phyloP scores from a whole-genome alignment of 805 yeast species.

The Teunomyces lycoperdinae region DNA sequence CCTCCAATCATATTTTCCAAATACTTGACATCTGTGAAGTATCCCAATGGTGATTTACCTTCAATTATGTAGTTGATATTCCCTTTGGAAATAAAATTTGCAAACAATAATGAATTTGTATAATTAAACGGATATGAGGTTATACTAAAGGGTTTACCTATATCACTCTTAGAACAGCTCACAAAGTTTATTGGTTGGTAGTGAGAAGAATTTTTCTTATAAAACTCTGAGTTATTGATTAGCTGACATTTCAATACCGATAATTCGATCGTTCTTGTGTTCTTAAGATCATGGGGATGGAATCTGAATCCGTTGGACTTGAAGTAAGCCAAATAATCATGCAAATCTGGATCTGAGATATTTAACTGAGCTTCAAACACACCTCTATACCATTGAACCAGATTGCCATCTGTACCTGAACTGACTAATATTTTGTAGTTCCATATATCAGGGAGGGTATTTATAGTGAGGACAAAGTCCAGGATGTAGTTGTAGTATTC shows the following conservation, averaged over 20 bases:
- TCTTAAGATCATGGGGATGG: constrained; percentile 16
- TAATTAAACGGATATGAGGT: constrained; percentile 26
- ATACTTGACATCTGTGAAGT: constrained; percentile 39
- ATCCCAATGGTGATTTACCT: constrained; percentile 16
- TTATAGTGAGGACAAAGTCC: constrained; percentile 16
- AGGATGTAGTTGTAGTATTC: background rate
- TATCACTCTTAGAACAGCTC: background rate
- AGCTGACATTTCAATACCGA: constrained; percentile 5
- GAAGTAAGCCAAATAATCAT: constrained; percentile 16
- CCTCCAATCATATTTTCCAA: constrained; percentile 49
- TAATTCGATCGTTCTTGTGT: background rate
- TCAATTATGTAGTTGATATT: constrained; percentile 21
- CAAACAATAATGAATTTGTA: constrained; percentile 29
- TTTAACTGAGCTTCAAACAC: background rate
- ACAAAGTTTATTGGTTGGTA: background rate
- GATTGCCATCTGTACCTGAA: constrained; percentile 1
- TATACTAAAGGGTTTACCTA: constrained; percentile 5
- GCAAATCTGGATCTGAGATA: constrained; percentile 4
- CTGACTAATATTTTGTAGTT: constrained; percentile 7
- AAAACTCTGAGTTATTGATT: background rate
- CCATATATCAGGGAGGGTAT: constrained; percentile 11
- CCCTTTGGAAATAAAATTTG: constrained; percentile 22
- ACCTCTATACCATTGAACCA: constrained; percentile 10
- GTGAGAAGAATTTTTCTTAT: background rate
- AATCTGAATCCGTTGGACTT: constrained; percentile 20